A percentile compares a stretch with the other conserved stretches of the same genome.
phyloP scores from a whole-genome alignment of 1,284 basidiomycete species.

The Tilletia walkeri region DNA sequence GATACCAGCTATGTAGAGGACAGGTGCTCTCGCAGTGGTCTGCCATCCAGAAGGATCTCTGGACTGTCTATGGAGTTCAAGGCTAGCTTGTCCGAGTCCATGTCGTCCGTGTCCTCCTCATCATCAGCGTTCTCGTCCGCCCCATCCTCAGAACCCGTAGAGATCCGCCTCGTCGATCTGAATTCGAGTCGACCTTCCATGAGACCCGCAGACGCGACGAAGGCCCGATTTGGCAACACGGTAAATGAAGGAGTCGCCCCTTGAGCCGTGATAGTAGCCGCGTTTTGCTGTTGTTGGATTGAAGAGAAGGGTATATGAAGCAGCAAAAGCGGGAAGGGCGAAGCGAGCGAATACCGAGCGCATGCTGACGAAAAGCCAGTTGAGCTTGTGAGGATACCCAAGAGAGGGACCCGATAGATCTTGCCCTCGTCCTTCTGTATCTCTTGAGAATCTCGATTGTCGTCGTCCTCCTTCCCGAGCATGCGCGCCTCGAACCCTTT shows the following conservation, averaged over 20 bases:
- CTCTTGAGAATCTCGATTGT: background rate
- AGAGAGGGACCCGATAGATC: conserved; percentile 4
- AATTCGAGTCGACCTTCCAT: conserved; percentile 2
- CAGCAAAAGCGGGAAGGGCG: conserved; percentile 12
- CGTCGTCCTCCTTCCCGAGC: background rate
- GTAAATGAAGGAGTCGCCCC: background rate
- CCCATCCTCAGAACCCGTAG: background rate
- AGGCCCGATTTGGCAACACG: background rate
- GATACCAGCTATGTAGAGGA: too few relatives aligned
- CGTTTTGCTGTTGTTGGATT: too few relatives aligned
- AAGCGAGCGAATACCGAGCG: background rate
- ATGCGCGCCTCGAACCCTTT: conserved; percentile 1
- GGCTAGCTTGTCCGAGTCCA: background rate
- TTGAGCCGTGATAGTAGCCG: too few relatives aligned
- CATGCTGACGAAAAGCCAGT: conserved; percentile 1
- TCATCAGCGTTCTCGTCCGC: background rate
- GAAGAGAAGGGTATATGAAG: background rate
- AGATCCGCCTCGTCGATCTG: background rate
- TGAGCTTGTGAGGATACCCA: conserved; percentile 3
- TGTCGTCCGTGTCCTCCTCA: background rate
- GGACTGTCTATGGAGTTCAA: background rate
- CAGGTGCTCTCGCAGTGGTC: background rate
- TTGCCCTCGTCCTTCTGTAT: background rate
- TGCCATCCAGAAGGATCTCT: background rate
- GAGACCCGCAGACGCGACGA: background rate